Conservation (phyloP, 768 basidiomycete genomes). For the Kwoniella bestiolae region DNA sequence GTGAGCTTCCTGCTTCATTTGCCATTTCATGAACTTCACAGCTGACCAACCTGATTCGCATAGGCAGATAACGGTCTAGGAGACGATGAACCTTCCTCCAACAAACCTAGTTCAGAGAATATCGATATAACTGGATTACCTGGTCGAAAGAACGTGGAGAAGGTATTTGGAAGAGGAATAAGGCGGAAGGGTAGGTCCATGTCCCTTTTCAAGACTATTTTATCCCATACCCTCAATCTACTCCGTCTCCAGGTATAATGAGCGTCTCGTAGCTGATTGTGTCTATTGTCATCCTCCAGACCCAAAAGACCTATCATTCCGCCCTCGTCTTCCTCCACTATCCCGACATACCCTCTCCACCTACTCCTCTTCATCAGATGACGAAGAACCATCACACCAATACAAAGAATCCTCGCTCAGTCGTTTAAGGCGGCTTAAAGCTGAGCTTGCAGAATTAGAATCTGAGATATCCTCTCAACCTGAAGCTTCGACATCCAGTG, state of each 20-base stretch:
- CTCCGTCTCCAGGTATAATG: too few relatives aligned
- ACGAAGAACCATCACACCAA: conserved; percentile 10
- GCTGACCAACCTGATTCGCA: not conserved
- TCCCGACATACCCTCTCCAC: conserved; percentile 14
- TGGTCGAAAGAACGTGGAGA: conserved; percentile 37
- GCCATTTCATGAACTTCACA: too few relatives aligned
- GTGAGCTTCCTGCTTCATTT: conserved; percentile 16
- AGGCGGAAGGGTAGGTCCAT: conserved; percentile 16
- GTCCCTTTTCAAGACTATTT: too few relatives aligned
- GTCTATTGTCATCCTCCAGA: too few relatives aligned
- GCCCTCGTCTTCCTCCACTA: conserved; percentile 46
- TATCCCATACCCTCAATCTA: too few relatives aligned
- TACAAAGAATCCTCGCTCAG: conserved; percentile 56
- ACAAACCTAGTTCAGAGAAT: conserved; percentile 23
- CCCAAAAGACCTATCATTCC: conserved; percentile 28
- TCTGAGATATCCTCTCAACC: conserved; percentile 18
- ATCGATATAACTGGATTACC: conserved; percentile 44
- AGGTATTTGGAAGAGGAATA: conserved; percentile 45
- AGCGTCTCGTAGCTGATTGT: too few relatives aligned
- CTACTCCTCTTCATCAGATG: conserved; percentile 25
- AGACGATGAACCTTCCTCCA: conserved; percentile 24
- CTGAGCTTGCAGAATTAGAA: conserved; percentile 80
- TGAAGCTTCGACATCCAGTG: not conserved
- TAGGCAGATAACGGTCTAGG: conserved; percentile 35
- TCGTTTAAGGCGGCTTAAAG: conserved; percentile 64